These are phyloP conservation scores for Candida sonorensis DNA, from an alignment of 805 yeast genomes.

Conservation along the genomic window DNA sequence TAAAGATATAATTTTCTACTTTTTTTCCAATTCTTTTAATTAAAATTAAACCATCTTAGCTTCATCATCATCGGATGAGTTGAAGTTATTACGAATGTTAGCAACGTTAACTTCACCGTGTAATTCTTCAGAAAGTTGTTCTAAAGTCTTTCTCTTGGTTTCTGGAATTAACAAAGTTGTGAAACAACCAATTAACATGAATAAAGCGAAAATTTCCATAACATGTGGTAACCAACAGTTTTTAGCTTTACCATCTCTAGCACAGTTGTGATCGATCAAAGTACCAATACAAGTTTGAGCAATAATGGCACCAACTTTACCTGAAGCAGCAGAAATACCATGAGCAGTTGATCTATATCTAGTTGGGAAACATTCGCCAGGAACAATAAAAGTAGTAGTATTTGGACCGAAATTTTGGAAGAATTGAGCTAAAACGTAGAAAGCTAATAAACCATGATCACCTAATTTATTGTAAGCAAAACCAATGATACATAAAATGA, in stretches of 20 bases:
- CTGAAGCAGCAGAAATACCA: slow-evolving; percentile 89
- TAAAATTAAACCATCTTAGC: slow-evolving; percentile 1
- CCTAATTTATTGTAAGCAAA: slow-evolving; percentile 70
- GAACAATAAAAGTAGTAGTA: slow-evolving; percentile 83
- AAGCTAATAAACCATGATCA: slow-evolving; percentile 62
- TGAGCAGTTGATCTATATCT: slow-evolving; percentile 95
- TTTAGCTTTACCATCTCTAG: slow-evolving; percentile 36
- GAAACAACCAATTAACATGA: slow-evolving; percentile 77
- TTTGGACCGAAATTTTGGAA: slow-evolving; percentile 93
- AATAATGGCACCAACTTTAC: slow-evolving; percentile 89
- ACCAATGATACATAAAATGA: slow-evolving; percentile 72
- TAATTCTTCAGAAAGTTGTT: slow-evolving; percentile 70
- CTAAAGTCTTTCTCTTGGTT: slow-evolving; percentile 87
- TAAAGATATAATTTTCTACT: no score
- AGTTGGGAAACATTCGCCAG: slow-evolving; percentile 91
- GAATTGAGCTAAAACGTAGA: slow-evolving; percentile 77
- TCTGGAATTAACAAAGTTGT: slow-evolving; percentile 72
- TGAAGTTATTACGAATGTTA: slow-evolving; percentile 10
- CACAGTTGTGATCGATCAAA: slow-evolving; percentile 71
- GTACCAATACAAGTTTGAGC: slow-evolving; percentile 88
- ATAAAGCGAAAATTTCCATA: slow-evolving; percentile 88
- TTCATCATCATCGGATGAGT: slow-evolving; percentile 1
- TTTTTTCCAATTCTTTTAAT: no score
- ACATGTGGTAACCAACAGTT: slow-evolving; percentile 88
- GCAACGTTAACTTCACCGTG: slow-evolving; percentile 66